Evolutionary conservation across 306 rosid species (phyloP).

Genomic region (apple (Malus domestica)): DNA sequence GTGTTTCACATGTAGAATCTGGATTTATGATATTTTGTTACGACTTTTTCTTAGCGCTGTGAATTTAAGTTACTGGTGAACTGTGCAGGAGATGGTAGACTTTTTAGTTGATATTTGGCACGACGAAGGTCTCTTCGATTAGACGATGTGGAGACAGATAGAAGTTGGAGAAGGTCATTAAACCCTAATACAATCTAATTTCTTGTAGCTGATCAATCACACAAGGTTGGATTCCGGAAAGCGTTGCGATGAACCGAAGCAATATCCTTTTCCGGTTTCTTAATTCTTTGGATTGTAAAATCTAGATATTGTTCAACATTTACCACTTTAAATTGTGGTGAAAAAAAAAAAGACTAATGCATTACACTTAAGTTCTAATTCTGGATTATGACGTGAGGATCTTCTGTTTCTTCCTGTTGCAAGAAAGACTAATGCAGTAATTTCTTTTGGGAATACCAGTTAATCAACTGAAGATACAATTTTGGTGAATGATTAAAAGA

Average conservation of each 20-base stretch:
- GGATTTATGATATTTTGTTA: neutral
- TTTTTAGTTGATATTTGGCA: slow-evolving; percentile 89
- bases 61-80: slow-evolving; percentile 16
- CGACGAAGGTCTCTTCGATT: slow-evolving; percentile 76
- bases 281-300: neutral
- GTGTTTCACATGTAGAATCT: neutral
- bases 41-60: neutral
- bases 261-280: neutral
- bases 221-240: neutral
- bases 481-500: too few relatives aligned
- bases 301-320: neutral
- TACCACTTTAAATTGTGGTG: neutral
- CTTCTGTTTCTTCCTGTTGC: too few relatives aligned
- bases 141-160: slow-evolving; percentile 6
- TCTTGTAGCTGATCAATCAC: slow-evolving; percentile 6
- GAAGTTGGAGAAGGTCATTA: slow-evolving; percentile 1
- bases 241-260: neutral
- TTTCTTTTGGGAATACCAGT: too few relatives aligned
- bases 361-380: neutral
- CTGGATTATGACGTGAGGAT: neutral
- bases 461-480: too few relatives aligned
- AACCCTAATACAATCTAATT: slow-evolving; percentile 4
- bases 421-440: too few relatives aligned
- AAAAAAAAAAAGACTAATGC: neutral
- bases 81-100: slow-evolving; percentile 96